These are phyloP conservation scores for Hibiscus mutabilis DNA, from an alignment of 345 rosid species.

Conservation along the genomic window DNA sequence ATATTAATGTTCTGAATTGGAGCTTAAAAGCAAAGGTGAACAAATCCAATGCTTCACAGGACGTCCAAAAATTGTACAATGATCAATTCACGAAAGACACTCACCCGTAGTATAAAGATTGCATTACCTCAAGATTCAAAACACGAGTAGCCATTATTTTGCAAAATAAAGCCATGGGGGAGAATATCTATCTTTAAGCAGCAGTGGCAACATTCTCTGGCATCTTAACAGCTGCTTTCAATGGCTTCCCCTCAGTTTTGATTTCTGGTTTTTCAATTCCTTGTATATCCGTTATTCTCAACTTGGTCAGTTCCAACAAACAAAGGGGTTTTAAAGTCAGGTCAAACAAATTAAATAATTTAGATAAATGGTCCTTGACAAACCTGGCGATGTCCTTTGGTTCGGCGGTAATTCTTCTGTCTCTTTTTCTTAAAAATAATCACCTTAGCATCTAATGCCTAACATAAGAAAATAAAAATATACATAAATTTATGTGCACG, in stretches of 20 bases:
- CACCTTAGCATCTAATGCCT: conserved; percentile 95
- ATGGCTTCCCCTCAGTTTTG: conserved; percentile 29
- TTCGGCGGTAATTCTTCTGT: conserved; percentile 85
- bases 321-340: background rate
- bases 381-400: conserved; percentile 90
- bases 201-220: conserved; percentile 47
- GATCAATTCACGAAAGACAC: conserved; percentile 3
- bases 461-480: conserved; percentile 15
- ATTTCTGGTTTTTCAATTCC: conserved; percentile 72
- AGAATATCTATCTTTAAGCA: conserved; percentile 32
- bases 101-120: background rate
- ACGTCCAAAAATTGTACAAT: conserved; percentile 21
- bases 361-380: conserved; percentile 13
- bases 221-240: conserved; percentile 31
- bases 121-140: background rate
- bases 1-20: background rate
- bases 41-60: conserved; percentile 16
- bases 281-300: conserved; percentile 87
- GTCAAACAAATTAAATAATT: background rate
- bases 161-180: background rate
- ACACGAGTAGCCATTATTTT: background rate
- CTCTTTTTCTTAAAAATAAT: conserved; percentile 92
- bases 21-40: conserved; percentile 14
- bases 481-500: background rate
- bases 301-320: conserved; percentile 68